A percentile compares a stretch with the other conserved stretches of the same genome.
These are phyloP conservation scores for Hordeum pubiflorum DNA, from an alignment of 202 grass and related monocot genomes.

Conservation along the genomic window DNA sequence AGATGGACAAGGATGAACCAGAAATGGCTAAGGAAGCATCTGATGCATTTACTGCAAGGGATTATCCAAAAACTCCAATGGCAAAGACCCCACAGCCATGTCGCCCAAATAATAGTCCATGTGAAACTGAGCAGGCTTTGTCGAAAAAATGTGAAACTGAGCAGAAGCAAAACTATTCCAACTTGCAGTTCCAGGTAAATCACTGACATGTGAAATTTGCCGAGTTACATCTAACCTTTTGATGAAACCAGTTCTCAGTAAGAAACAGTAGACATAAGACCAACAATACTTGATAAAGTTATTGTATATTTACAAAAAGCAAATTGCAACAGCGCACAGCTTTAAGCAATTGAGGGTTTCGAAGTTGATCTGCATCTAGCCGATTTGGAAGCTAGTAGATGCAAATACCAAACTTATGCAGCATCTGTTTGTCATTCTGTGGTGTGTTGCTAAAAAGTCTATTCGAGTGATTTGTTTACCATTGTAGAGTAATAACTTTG, in stretches of 20 bases:
- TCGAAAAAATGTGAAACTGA: no score
- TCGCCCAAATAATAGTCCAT: slow-evolving; percentile 41
- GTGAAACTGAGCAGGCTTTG: slow-evolving; percentile 9
- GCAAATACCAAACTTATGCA: background rate
- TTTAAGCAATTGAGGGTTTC: background rate
- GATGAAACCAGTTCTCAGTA: background rate
- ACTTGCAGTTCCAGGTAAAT: slow-evolving; percentile 43
- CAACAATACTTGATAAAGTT: background rate
- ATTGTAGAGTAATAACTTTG: slow-evolving; percentile 6
- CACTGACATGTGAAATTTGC: background rate
- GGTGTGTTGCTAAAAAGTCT: background rate
- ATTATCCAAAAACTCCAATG: slow-evolving; percentile 81
- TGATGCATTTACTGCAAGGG: slow-evolving; percentile 25
- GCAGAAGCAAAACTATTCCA: slow-evolving; percentile 13
- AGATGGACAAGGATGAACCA: slow-evolving; percentile 35
- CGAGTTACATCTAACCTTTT: background rate
- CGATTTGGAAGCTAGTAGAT: background rate
- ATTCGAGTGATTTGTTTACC: background rate
- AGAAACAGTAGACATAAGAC: background rate
- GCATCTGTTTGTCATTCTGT: background rate
- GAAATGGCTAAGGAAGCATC: slow-evolving; percentile 27
- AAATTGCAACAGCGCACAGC: background rate
- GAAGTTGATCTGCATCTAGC: background rate
- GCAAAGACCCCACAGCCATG: slow-evolving; percentile 45
- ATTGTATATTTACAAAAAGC: background rate